Evolutionary conservation across 768 basidiomycete genomes (phyloP), one percentile per base, ranked within the genome.

Genomic region (Cytidiella melzeri): DNA sequence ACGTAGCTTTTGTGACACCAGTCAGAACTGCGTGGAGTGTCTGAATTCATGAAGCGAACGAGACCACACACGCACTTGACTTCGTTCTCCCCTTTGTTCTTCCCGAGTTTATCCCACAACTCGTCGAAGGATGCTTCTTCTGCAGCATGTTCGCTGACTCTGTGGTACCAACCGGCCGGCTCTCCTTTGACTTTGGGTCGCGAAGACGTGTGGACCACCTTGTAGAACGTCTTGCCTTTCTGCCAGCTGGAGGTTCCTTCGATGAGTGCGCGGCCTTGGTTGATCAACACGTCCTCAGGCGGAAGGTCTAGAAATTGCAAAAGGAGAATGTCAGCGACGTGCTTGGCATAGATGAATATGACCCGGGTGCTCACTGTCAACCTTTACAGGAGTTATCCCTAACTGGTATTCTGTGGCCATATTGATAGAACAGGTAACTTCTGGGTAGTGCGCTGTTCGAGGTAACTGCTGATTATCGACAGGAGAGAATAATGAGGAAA

Each of bases 51-150:
- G 7, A 37, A 21, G 19, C 25, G 49, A 4, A n/a, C n/a, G 28
- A n/a, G 43, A 39, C 19, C 3, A 28, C 3, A 15, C 11, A 56
- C 78, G 39, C 51, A 87, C 87, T 85, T 72, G 61, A 73, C 76
- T 68, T 90, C 87, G 48, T 87, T 79, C 39, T 72, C 64, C 15
- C 82, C 75, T 59, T 88, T 87, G 66, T 86, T 72, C 47, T 66
- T 66, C 0, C 81, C 84, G 12, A 89, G 64, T 56, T 78, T 82
- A 34, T 69, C 71, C 87, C 87, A 89, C 56, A 89, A 68, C 55
- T 80, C 75, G 54, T 86, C 82, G 61, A 90, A 89, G 1, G 81
- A 80, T 7, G 74, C 80, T 47, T 89, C 84, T n/a, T 78, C 70
- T 4, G 72, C 59, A 11, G 73, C 62, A 64, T 90, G 87, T 58